Percentiles rank a stretch among this genome's conserved stretches.
These are phyloP conservation scores for Tolypocladium endophyticum DNA, from an alignment of 2,329 filamentous ascomycete species.

Conservation along the genomic window DNA sequence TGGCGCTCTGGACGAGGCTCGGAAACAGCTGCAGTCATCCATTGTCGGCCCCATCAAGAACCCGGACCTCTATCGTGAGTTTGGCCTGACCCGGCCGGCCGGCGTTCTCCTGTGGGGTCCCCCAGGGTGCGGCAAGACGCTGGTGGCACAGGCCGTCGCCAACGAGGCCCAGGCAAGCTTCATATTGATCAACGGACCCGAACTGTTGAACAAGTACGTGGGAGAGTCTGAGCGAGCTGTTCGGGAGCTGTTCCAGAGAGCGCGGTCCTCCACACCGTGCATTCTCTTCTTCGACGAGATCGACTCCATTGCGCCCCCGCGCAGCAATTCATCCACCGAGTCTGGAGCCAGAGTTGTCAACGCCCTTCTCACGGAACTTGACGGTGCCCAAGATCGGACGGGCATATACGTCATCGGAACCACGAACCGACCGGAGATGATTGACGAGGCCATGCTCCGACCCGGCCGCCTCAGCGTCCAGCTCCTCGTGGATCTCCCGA, in stretches of 20 bases:
- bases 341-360: conserved; percentile 86
- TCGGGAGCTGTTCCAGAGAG: conserved; percentile 81
- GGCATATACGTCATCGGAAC: conserved; percentile 93
- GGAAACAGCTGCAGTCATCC: conserved; percentile 70
- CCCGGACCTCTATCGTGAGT: conserved; percentile 63
- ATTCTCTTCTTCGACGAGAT: conserved; percentile 98
- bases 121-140: conserved; percentile 91
- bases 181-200: conserved; percentile 94
- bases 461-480: conserved; percentile 80
- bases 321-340: conserved; percentile 70
- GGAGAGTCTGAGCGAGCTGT: conserved; percentile 92
- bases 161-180: conserved; percentile 96
- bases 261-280: conserved; percentile 76
- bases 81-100: conserved; percentile 71
- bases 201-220: conserved; percentile 94
- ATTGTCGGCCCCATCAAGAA: conserved; percentile 84
- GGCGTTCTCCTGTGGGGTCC: conserved; percentile 95
- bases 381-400: conserved; percentile 67
- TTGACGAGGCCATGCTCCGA: conserved; percentile 88
- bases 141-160: conserved; percentile 91
- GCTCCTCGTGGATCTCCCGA: conserved; percentile 84
- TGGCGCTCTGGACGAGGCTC: conserved; percentile 70
- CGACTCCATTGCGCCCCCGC: conserved; percentile 78
- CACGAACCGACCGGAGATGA: conserved; percentile 92
- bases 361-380: conserved; percentile 85